Base-by-base conservation (phyloP, 2,329 filamentous ascomycete species). In the Laburnicola sp. region DNA sequence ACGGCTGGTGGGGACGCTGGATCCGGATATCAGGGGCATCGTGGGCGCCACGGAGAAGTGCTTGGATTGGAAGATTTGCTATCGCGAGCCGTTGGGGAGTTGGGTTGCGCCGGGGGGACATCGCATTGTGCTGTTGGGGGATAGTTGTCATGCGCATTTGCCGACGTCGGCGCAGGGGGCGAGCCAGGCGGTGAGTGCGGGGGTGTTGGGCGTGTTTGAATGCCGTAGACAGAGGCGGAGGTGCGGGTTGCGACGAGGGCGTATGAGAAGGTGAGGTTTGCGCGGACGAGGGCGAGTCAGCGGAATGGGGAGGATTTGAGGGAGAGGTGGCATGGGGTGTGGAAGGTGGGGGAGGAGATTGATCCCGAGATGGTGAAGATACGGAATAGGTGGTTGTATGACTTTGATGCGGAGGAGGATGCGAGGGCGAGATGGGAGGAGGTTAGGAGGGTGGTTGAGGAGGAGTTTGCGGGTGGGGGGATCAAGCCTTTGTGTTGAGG, bases 41-140 rank as follows among this genome's bases (percentile, higher is more conserved):
- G 73, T 81, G n/a, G 65, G 72, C 27, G 73, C 73, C 52, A 80
- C 76, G 6, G 69, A 74, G 23, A 63, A 68, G 2, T 76, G 76
- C 32, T 66, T 82, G 3, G 78, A 80, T 62, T 82, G 79, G 79
- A 80, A 80, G 57, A 78, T 82, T 34, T 79, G 78, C 54, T 80
- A 79, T 55, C 72, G 79, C 39, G 76, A 81, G 57, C 79, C 79
- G 3, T 69, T 79, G 28, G 73, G 76, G 0, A 76, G 73, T 0
- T 82, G 80, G 80, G 70, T 81, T 1, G 77, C 74, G 0, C 62
- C 66, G 6, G 72, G 71, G 41, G 39, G 16, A 3, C 75, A 78
- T 45, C 71, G 73, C 36, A 79, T 81, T 45, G 77, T 74, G 0
- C 66, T 81, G 34, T 64, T 81, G 1, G 80, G 80, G 0, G 80